Evolutionary conservation across 768 basidiomycete species (phyloP), one percentile per base, ranked within the genome.

Genomic region (Boletus reticulatus): DNA sequence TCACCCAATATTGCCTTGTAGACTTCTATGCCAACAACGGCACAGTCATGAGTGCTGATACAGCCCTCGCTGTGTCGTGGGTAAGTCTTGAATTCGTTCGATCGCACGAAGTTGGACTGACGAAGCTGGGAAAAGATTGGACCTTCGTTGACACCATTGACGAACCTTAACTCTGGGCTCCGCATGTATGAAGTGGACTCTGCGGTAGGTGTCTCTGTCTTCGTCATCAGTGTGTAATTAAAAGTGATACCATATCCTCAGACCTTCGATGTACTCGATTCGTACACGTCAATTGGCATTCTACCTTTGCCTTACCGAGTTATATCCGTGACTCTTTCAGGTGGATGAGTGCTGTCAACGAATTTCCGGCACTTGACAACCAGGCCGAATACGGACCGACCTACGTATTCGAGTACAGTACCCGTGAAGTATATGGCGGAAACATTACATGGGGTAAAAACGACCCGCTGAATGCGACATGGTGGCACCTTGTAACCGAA

Each of bases 401-500:
- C 1, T 89, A 76, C 60, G 48, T 56, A 27, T 64, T 73, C 39
- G 87, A 89, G 69, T 89, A 89, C 64, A 86, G 76, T 65, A 82
- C 87, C 9, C 82, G 88, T 22, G 75, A 81, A 49, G 76, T 84
- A 0, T 89, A 88, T 58, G 88, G 86, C 17, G 67, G 65, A 20
- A 69, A 64, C 31, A 66, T 75, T 6, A 76, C 76, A 32, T 88
- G 87, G 87, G 76, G 76, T 24, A 68, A 73, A 6, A 74, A 76
- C 48, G 86, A 85, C 66, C 87, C 87, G 0, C 70, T 89, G 54
- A 89, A 89, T 58, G 85, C 84, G 6, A 88, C 87, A 1, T 89
- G 84, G 83, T 89, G 86, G 87, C 88, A 89, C 67, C 78, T 68
- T 29, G 84, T 89, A 36, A 88, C 87, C 1, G 84, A 88, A 73